Conservation (phyloP, 2,329 filamentous ascomycete genomes). For the Fonsecaea monophora region DNA sequence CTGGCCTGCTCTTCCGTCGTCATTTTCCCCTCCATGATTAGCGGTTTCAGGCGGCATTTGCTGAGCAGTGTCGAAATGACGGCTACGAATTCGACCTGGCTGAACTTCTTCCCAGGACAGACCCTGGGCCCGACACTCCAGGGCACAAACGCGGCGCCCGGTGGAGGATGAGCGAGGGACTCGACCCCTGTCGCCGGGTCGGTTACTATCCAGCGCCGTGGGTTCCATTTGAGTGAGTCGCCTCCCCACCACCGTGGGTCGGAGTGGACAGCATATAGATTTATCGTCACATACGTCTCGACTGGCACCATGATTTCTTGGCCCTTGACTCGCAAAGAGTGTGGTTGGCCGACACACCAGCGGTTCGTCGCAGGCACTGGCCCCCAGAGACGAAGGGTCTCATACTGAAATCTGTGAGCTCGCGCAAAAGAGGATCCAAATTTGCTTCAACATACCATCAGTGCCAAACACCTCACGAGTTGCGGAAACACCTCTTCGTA, state of each 20-base stretch:
- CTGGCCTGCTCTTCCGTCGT: conserved; percentile 26
- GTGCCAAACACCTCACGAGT: conserved; percentile 28
- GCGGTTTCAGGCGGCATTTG: conserved; percentile 24
- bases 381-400: conserved; percentile 42
- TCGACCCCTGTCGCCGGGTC: conserved; percentile 25
- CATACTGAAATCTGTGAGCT: conserved; percentile 34
- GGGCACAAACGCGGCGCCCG: conserved; percentile 39
- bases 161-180: conserved; percentile 20
- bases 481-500: conserved; percentile 31
- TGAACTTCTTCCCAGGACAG: conserved; percentile 46
- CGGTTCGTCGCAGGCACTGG: conserved; percentile 35
- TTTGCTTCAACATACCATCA: conserved; percentile 29
- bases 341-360: conserved; percentile 23
- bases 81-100: conserved; percentile 49
- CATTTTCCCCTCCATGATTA: conserved; percentile 24
- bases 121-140: conserved; percentile 44
- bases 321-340: conserved; percentile 31
- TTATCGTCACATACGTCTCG: conserved; percentile 33
- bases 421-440: neutral
- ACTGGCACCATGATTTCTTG: conserved; percentile 34
- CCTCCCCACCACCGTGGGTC: conserved; percentile 42
- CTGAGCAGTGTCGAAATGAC: conserved; percentile 39
- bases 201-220: conserved; percentile 45
- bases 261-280: conserved; percentile 43
- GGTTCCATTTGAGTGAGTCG: conserved; percentile 42